A percentile compares a stretch with the other conserved stretches of the same genome.
Conservation (phyloP, 164 flowering plant species). For the Euptelea pleiosperma region DNA sequence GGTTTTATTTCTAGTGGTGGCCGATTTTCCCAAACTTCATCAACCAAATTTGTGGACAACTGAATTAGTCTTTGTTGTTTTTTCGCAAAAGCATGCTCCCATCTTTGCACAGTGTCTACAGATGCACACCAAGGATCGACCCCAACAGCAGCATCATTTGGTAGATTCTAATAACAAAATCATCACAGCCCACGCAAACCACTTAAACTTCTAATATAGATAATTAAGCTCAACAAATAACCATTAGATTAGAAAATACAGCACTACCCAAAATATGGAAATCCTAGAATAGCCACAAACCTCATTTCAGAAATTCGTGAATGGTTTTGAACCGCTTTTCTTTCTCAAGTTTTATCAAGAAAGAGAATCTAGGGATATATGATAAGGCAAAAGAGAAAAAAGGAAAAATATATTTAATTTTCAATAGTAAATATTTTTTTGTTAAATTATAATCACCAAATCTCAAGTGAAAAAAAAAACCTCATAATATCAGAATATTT, state of each 20-base stretch:
- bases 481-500: too few species aligned
- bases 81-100: constrained; percentile 66
- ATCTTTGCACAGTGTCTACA: constrained; percentile 77
- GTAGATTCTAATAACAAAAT: constrained; percentile 54
- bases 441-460: too few species aligned
- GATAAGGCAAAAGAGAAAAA: too few species aligned
- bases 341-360: too few species aligned
- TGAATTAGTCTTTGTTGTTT: constrained; percentile 67
- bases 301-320: not conserved
- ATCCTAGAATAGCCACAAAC: not conserved
- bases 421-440: too few species aligned
- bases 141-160: constrained; percentile 65
- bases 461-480: too few species aligned
- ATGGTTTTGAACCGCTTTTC: too few species aligned
- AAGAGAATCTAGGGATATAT: too few species aligned
- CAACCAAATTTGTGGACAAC: constrained; percentile 72
- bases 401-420: too few species aligned
- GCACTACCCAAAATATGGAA: not conserved
- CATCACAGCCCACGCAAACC: constrained; percentile 6
- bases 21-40: constrained; percentile 78
- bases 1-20: constrained; percentile 62
- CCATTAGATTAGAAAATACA: constrained; percentile 3
- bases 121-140: constrained; percentile 92
- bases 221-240: not conserved
- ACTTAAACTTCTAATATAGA: not conserved